Percentiles rank a stretch among this genome's conserved stretches.
Evolutionary conservation across 768 basidiomycete genomes (phyloP).

Genomic region (Psilocybe cubensis): DNA sequence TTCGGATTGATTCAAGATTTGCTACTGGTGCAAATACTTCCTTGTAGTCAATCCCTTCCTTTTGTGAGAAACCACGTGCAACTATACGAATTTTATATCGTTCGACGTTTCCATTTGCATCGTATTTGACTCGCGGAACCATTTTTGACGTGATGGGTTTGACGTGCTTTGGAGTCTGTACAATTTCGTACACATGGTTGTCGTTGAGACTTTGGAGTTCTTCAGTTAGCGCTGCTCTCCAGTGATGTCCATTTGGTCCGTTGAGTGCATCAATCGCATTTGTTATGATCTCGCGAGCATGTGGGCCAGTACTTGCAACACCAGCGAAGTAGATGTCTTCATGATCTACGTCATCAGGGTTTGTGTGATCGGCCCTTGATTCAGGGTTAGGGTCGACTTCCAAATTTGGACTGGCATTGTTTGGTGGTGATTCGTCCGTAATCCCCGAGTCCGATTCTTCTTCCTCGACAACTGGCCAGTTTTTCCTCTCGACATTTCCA

Average conservation of each 20-base stretch:
- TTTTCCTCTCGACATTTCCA: too few species aligned
- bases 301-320: background rate
- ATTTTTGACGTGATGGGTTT: constrained; percentile 15
- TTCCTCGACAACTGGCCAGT: too few species aligned
- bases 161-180: constrained; percentile 2
- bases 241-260: constrained; percentile 4
- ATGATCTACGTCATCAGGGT: background rate
- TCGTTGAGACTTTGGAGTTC: constrained; percentile 9
- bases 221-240: constrained; percentile 5
- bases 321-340: background rate
- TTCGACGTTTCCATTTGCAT: constrained; percentile 16
- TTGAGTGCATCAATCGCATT: constrained; percentile 1
- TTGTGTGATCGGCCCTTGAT: background rate
- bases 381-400: background rate
- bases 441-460: background rate
- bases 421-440: background rate
- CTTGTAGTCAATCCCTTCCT: constrained; percentile 17
- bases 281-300: background rate
- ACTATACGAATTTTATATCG: constrained; percentile 16
- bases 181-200: constrained; percentile 12
- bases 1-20: constrained; percentile 18
- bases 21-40: constrained; percentile 20
- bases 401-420: background rate
- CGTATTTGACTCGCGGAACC: constrained; percentile 11
- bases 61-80: constrained; percentile 18